Conservation (phyloP, 2,329 filamentous ascomycete genomes). For the Rhynchosporium agropyri region DNA sequence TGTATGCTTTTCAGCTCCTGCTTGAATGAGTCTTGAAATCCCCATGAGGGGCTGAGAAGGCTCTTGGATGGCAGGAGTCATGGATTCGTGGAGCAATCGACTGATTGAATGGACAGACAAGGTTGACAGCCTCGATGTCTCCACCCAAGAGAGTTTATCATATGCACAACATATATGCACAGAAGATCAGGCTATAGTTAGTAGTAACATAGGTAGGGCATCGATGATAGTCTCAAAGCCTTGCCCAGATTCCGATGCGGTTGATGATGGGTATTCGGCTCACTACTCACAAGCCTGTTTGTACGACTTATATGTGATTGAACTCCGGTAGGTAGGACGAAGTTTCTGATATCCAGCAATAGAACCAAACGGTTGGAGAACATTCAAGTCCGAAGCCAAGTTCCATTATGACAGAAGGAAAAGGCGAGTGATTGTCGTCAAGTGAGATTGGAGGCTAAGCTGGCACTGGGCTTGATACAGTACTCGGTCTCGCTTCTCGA, state of each 20-base stretch:
- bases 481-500: slow-evolving; percentile 2
- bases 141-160: not conserved
- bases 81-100: not conserved
- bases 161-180: slow-evolving; percentile 3
- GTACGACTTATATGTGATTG: no score
- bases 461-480: no score
- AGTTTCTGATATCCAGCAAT: not conserved
- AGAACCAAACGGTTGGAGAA: not conserved
- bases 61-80: not conserved
- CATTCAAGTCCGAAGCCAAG: not conserved
- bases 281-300: no score
- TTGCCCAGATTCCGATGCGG: no score
- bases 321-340: not conserved
- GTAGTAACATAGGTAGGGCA: not conserved
- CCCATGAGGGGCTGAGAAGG: not conserved
- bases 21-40: no score
- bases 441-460: slow-evolving; percentile 7
- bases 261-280: no score
- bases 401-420: not conserved
- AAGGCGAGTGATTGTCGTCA: not conserved
- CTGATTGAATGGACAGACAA: not conserved
- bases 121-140: not conserved
- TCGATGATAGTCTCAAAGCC: no score
- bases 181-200: slow-evolving; percentile 8
- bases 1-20: not conserved